Evolutionary conservation across 257 asterid genomes (phyloP).

Genomic region (Rehmannia glutinosa): DNA sequence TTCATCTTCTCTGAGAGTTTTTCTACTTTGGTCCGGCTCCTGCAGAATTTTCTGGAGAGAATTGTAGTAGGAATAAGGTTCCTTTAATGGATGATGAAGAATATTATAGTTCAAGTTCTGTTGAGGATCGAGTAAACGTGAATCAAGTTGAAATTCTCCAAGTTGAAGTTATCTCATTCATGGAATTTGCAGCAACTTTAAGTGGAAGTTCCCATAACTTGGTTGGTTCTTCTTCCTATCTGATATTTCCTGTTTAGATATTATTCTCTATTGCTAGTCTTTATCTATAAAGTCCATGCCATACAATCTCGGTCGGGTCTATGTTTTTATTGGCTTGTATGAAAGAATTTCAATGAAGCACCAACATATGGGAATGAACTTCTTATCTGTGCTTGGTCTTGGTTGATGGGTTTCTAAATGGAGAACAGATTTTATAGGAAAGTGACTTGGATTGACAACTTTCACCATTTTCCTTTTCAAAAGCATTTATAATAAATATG

Average conservation of each 20-base stretch:
- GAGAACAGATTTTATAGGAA: background rate
- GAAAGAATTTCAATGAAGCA: background rate
- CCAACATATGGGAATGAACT: background rate
- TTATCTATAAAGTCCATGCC: conserved; percentile 1
- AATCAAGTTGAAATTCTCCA: conserved; percentile 56
- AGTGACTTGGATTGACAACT: background rate
- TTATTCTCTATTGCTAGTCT: no score
- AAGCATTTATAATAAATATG: background rate
- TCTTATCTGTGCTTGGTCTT: conserved; percentile 5
- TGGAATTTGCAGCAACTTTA: conserved; percentile 84
- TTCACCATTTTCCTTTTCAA: background rate
- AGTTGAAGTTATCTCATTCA: conserved; percentile 66
- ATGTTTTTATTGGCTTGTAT: background rate
- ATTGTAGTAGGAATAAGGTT: conserved; percentile 24
- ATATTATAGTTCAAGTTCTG: conserved; percentile 31
- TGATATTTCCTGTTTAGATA: no score
- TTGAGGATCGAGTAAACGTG: conserved; percentile 21
- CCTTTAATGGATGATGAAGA: conserved; percentile 28
- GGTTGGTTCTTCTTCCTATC: conserved; percentile 53
- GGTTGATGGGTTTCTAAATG: background rate
- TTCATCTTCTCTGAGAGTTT: conserved; percentile 94
- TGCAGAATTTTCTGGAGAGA: conserved; percentile 40
- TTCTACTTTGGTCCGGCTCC: conserved; percentile 78
- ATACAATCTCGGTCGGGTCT: background rate
- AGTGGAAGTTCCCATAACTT: conserved; percentile 80